These are phyloP conservation scores for Mesembryanthemum crystallinum DNA, from an alignment of 148 eudicot species.

Conservation along the genomic window DNA sequence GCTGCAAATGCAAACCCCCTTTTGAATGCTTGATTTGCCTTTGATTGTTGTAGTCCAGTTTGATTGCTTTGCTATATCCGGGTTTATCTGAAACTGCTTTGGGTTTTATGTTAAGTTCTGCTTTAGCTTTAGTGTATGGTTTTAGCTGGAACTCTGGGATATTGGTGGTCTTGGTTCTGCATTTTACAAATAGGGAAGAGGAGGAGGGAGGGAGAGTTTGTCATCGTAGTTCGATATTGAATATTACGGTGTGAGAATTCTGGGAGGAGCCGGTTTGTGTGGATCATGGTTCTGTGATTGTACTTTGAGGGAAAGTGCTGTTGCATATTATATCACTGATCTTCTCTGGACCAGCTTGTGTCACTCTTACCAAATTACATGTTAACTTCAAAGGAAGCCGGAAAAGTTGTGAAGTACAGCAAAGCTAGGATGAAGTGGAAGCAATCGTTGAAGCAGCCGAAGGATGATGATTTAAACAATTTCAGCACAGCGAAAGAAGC, in stretches of 20 bases:
- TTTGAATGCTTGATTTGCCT: background rate
- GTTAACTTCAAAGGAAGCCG: too few species aligned
- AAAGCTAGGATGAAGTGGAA: too few species aligned
- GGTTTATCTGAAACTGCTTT: background rate
- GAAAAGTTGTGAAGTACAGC: too few species aligned
- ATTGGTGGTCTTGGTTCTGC: background rate
- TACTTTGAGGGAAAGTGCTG: background rate
- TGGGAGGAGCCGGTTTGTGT: background rate
- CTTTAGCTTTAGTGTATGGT: background rate
- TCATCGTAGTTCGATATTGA: background rate
- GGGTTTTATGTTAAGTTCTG: background rate
- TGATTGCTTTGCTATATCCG: background rate
- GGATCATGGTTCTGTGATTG: background rate
- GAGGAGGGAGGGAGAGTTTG: background rate
- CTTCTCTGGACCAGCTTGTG: background rate
- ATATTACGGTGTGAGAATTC: background rate
- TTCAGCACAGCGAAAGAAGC: too few species aligned
- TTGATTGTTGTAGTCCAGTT: background rate
- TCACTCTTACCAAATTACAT: background rate
- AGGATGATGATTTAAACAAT: too few species aligned
- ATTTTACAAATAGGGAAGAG: background rate
- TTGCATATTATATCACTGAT: background rate
- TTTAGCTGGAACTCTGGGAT: background rate
- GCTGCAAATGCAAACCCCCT: too few species aligned
- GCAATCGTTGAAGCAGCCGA: too few species aligned